Conservation (phyloP, 1,284 basidiomycete genomes). For the Xerocomus minutiporus region DNA sequence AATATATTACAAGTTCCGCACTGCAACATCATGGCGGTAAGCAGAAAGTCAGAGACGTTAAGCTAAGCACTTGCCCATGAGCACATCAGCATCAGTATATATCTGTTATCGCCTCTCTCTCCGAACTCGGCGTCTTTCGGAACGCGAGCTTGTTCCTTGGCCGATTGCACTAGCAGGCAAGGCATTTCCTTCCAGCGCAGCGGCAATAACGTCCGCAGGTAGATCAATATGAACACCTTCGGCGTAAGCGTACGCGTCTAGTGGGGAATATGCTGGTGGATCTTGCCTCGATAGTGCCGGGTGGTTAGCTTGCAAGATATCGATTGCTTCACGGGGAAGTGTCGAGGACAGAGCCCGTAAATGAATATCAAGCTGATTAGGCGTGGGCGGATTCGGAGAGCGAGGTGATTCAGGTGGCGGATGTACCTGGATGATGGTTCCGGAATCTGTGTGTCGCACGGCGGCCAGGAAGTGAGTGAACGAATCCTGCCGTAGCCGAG, state of each 20-base stretch:
- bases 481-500: slow-evolving; percentile 55
- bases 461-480: slow-evolving; percentile 59
- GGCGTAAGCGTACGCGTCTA: slow-evolving; percentile 73
- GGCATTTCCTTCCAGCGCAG: slow-evolving; percentile 65
- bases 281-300: slow-evolving; percentile 46
- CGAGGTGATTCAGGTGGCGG: slow-evolving; percentile 71
- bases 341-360: slow-evolving; percentile 54
- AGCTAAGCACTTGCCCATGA: slow-evolving; percentile 8
- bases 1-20: slow-evolving; percentile 20
- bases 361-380: slow-evolving; percentile 72
- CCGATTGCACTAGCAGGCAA: slow-evolving; percentile 54
- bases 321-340: slow-evolving; percentile 26
- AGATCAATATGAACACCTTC: slow-evolving; percentile 80
- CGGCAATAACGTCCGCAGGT: slow-evolving; percentile 77
- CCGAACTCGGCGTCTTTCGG: slow-evolving; percentile 55
- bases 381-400: slow-evolving; percentile 72
- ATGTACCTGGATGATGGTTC: slow-evolving; percentile 63
- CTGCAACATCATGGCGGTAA: slow-evolving; percentile 17
- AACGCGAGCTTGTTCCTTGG: slow-evolving; percentile 43
- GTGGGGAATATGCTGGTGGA: slow-evolving; percentile 77
- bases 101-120: slow-evolving; percentile 45
- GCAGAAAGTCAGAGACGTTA: not conserved
- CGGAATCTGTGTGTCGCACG: slow-evolving; percentile 55
- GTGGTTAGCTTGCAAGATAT: slow-evolving; percentile 16
- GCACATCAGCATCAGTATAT: not conserved